These are phyloP conservation scores for Botryobasidium botryosum DNA, from an alignment of 768 basidiomycete species.

Conservation along the genomic window DNA sequence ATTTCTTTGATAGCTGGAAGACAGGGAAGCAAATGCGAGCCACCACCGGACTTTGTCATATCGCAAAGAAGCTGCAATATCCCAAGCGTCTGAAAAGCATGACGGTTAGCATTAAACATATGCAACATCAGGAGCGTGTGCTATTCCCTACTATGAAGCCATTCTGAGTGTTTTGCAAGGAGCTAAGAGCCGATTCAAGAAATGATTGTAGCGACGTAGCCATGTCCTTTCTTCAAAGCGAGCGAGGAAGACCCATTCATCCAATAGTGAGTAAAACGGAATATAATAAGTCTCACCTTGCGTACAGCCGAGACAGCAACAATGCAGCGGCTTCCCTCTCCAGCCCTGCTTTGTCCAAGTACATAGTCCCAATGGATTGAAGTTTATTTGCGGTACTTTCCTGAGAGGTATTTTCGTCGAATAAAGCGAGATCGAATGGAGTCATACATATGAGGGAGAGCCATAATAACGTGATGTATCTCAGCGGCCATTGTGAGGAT, in stretches of 20 bases:
- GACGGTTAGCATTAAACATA: conserved; percentile 9
- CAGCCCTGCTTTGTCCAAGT: conserved; percentile 53
- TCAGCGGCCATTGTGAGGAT: conserved; percentile 51
- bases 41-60: conserved; percentile 44
- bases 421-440: conserved; percentile 79
- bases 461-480: conserved; percentile 79
- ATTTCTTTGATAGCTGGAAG: conserved; percentile 30
- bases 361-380: conserved; percentile 38
- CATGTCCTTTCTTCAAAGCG: conserved; percentile 38
- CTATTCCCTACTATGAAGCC: conserved; percentile 37
- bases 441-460: conserved; percentile 87
- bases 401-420: conserved; percentile 32
- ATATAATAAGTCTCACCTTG: conserved; percentile 35
- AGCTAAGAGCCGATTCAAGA: conserved; percentile 28
- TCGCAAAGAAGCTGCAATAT: conserved; percentile 53
- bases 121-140: too few species aligned
- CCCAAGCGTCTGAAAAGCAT: conserved; percentile 41
- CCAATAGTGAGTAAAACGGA: too few species aligned
- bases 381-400: conserved; percentile 36
- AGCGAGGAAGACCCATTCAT: not conserved
- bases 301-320: conserved; percentile 66
- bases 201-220: conserved; percentile 33
- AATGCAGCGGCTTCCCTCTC: conserved; percentile 73
- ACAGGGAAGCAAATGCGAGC: conserved; percentile 32
- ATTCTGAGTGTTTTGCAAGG: conserved; percentile 26